Evolutionary conservation across 768 basidiomycete species (phyloP), one percentile per base, ranked within the genome.

Genomic region (Phaeotremella fagi): DNA sequence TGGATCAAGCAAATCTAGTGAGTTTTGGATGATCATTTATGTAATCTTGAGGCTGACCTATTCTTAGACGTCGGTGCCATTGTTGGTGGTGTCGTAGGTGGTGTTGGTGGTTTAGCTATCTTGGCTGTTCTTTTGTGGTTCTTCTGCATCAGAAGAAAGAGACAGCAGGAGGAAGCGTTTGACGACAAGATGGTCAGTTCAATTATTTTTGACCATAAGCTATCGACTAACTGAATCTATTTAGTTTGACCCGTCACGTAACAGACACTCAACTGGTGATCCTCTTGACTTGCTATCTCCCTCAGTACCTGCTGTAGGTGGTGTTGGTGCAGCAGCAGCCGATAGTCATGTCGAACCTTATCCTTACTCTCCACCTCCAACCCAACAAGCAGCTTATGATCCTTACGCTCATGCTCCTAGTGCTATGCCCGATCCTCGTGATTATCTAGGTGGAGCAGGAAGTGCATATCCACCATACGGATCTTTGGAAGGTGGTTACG

Each of bases 61-160:
- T 42, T 27, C 16, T 27, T 22, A 65, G 61, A 68, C 44, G 50
- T 52, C 33, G 66, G 66, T 24, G 66, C 68, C 0, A 72, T 74
- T 38, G 72, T 62, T 24, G 72, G 72, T 24, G 70, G 68, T 35
- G 72, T 72, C n/a, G 56, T 74, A 4, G 72, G 72, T 11, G 72
- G 72, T 28, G 48, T 74, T 3, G 68, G 52, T 6, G 70, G 58
- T 42, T 51, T 68, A 0, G 56, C 65, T 1, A 28, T 67, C 18
- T 50, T 72, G 14, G 59, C 55, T 20, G 50, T 48, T 0, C 55
- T 74, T 6, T 29, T 68, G 22, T 64, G 64, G 59, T 70, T 71
- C 63, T 64, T 68, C 52, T 55, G 59, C 46, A 51, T 63, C 33
- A 45, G 52, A 22, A 59, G 54, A 18, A 49, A 57, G 29, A 60